Percentiles rank a stretch among this genome's conserved stretches.
Evolutionary conservation across 768 basidiomycete genomes (phyloP).

Genomic region (Auriculariales sp.): DNA sequence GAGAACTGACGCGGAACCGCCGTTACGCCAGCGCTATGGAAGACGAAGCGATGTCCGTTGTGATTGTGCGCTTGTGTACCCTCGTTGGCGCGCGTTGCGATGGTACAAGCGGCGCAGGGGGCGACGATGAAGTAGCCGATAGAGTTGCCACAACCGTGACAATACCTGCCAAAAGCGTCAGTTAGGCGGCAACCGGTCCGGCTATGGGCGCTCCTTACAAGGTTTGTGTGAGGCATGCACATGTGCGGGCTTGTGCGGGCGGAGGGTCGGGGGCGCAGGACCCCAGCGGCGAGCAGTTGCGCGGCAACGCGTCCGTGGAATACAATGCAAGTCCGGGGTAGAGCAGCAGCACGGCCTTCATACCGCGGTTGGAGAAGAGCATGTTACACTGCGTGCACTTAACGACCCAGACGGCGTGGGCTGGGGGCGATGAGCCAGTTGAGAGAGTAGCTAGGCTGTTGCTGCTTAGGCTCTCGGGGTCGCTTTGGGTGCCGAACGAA

Average conservation of each 20-base stretch:
- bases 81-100: slow-evolving; percentile 32
- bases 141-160: slow-evolving; percentile 59
- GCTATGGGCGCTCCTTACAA: too few relatives aligned
- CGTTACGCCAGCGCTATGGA: slow-evolving; percentile 56
- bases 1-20: slow-evolving; percentile 51
- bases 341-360: slow-evolving; percentile 82
- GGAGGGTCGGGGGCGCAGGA: slow-evolving; percentile 19
- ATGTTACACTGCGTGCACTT: slow-evolving; percentile 60
- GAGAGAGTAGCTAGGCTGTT: not conserved
- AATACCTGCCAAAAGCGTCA: too few relatives aligned
- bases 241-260: slow-evolving; percentile 37
- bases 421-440: not conserved
- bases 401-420: slow-evolving; percentile 47
- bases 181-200: too few relatives aligned
- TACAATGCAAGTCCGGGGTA: slow-evolving; percentile 70
- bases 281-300: slow-evolving; percentile 47
- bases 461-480: not conserved
- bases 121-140: slow-evolving; percentile 74
- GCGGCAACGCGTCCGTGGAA: slow-evolving; percentile 67
- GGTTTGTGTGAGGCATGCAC: slow-evolving; percentile 74
- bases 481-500: not conserved
- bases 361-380: slow-evolving; percentile 72
- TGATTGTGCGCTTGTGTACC: too few relatives aligned
- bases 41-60: slow-evolving; percentile 82
- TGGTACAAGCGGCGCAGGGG: slow-evolving; percentile 60